Conservation (phyloP, 192 early-diverging fungal species). For the Coemansia sp. region DNA sequence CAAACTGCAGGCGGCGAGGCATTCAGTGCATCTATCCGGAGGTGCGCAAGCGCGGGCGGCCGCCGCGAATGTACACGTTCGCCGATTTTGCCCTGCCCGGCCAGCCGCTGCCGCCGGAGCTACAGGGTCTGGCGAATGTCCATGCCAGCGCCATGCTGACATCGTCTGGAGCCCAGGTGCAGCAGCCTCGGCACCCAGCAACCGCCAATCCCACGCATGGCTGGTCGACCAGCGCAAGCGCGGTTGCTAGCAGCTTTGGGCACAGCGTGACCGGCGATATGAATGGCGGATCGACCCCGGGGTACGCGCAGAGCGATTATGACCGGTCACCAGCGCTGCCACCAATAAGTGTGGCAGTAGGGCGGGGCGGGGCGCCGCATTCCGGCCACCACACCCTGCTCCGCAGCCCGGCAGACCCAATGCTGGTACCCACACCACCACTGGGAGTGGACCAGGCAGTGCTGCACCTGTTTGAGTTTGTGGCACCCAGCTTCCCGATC, state of each 20-base stretch:
- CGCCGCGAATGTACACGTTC: constrained; percentile 51
- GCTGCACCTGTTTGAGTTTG: constrained; percentile 38
- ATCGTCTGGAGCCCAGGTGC: neutral
- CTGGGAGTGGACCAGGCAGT: constrained; percentile 48
- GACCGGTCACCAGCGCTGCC: constrained; percentile 28
- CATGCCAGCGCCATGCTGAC: constrained; percentile 40
- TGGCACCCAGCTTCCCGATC: constrained; percentile 35
- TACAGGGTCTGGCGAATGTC: constrained; percentile 28
- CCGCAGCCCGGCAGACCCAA: constrained; percentile 22
- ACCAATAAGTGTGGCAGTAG: constrained; percentile 26
- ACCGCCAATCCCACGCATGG: neutral
- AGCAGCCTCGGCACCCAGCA: neutral
- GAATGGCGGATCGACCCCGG: constrained; percentile 12
- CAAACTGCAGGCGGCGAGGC: constrained; percentile 46
- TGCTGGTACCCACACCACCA: constrained; percentile 30
- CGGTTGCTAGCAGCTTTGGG: neutral
- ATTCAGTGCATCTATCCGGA: constrained; percentile 52
- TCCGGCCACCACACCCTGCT: neutral
- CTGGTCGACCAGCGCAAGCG: constrained; percentile 4
- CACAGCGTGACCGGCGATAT: constrained; percentile 4
- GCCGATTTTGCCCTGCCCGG: constrained; percentile 46
- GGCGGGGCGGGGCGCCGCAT: constrained; percentile 3
- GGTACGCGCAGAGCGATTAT: constrained; percentile 12
- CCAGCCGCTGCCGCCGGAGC: constrained; percentile 47
- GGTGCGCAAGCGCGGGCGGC: constrained; percentile 44